These are phyloP conservation scores for Magnolia sinica DNA, from an alignment of 164 flowering plant species.

Conservation along the genomic window DNA sequence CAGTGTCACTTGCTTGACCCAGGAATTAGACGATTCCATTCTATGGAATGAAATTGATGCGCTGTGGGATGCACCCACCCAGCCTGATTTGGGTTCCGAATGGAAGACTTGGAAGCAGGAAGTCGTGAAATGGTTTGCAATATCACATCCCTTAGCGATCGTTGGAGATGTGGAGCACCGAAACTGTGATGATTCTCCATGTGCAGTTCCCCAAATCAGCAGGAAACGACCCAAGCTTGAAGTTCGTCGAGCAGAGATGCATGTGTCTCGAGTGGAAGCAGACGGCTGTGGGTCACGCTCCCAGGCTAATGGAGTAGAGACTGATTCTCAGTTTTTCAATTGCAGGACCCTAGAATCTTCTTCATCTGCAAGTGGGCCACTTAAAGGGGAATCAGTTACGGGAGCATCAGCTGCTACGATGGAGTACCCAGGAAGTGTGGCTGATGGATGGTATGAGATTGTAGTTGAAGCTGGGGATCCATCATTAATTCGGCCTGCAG, in stretches of 20 bases:
- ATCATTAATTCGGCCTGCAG: constrained; percentile 25
- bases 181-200: constrained; percentile 26
- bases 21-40: constrained; percentile 72
- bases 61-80: constrained; percentile 52
- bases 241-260: constrained; percentile 87
- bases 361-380: constrained; percentile 22
- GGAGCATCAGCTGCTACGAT: constrained; percentile 24
- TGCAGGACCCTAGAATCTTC: constrained; percentile 28
- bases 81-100: constrained; percentile 51
- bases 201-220: constrained; percentile 38
- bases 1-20: constrained; percentile 16
- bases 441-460: constrained; percentile 55
- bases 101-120: constrained; percentile 92
- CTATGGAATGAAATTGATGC: constrained; percentile 68
- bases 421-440: constrained; percentile 19
- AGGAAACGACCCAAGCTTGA: constrained; percentile 93
- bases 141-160: constrained; percentile 35
- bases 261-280: constrained; percentile 37
- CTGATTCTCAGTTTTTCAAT: constrained; percentile 45
- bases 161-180: constrained; percentile 38
- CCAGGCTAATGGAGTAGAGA: constrained; percentile 32
- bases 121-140: constrained; percentile 70
- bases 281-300: constrained; percentile 13
- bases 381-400: constrained; percentile 24
- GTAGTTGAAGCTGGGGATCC: constrained; percentile 53